Base-by-base conservation (phyloP, 2,329 filamentous ascomycete genomes). In the Fusarium sacchari region DNA sequence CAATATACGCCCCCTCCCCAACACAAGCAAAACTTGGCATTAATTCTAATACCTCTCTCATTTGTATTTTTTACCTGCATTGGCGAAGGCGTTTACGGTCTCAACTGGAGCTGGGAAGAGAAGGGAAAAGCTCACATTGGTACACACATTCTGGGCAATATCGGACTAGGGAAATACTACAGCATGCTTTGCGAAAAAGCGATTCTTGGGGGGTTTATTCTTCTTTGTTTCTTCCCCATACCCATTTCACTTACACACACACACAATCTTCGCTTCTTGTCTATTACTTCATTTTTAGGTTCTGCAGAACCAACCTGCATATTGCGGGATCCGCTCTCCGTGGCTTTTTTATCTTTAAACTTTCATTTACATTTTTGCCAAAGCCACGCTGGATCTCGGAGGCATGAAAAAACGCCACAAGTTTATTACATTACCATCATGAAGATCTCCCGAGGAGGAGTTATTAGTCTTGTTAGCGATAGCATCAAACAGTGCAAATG, bases 71-170 rank as follows among this genome's bases (percentile, higher is more conserved):
- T 58, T 44, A 56, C 37, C 22, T 75, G 72, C 72, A 75, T 75
- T 64, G 72, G 72, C 72, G 60, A 72, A 69, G 72, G 72, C 71
- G 72, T 74, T 72, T 58, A 64, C 40, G 62, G 68, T 42, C 49
- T 70, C 47, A 47, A 37, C 58, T 58, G 36, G 55, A 57, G 56
- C 32, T 43, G 40, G 57, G 64, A 64, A 59, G 36, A 67, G 64
- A 64, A 59, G 34, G 46, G 34, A 57, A 62, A 62, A 47, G 49
- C 64, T 69, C 47, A 53, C 6, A 15, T 36, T 50, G 9, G 42
- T 57, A 30, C 44, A 14, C 32, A 55, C 47, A 55, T 46, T 57
- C 50, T 69, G 55, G 59, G 63, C 62, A 61, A n/a, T 22, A 55
- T 55, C 26, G 50, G 50, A 55, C 20, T 30, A 55, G 24, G 50